Conservation (phyloP, 768 basidiomycete species). For the Amanita inopinata region DNA sequence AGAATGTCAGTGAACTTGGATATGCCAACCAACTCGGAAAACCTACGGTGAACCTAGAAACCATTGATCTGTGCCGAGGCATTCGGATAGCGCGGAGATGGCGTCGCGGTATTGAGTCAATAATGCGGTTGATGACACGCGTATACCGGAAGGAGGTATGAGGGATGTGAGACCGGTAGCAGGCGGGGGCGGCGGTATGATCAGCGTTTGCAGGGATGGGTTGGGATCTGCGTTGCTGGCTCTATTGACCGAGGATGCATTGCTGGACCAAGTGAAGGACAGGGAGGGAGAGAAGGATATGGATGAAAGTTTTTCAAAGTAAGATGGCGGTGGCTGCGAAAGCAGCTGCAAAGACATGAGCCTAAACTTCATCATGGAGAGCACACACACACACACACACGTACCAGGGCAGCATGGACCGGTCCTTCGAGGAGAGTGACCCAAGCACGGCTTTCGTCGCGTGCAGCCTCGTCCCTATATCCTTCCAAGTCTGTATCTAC, state of each 20-base stretch:
- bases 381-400: no score
- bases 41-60: constrained; percentile 64
- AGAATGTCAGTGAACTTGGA: not conserved
- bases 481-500: constrained; percentile 46
- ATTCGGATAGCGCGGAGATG: constrained; percentile 61
- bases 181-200: constrained; percentile 61
- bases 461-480: constrained; percentile 46
- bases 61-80: constrained; percentile 72
- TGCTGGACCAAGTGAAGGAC: constrained; percentile 8
- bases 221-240: constrained; percentile 14
- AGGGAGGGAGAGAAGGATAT: constrained; percentile 3
- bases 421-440: constrained; percentile 66
- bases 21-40: not conserved
- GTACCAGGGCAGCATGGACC: constrained; percentile 68
- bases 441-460: constrained; percentile 78
- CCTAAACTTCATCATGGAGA: no score
- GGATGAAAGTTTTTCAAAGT: constrained; percentile 32
- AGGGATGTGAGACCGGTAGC: constrained; percentile 58
- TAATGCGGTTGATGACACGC: constrained; percentile 40
- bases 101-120: constrained; percentile 60
- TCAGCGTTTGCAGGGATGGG: constrained; percentile 34
- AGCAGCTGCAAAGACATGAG: constrained; percentile 27
- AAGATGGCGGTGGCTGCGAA: constrained; percentile 35
- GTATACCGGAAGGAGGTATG: constrained; percentile 50
- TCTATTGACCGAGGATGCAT: not conserved